These are phyloP conservation scores for Paramecium caudatum DNA, from an alignment of 73 alveolate species.

Conservation along the genomic window DNA sequence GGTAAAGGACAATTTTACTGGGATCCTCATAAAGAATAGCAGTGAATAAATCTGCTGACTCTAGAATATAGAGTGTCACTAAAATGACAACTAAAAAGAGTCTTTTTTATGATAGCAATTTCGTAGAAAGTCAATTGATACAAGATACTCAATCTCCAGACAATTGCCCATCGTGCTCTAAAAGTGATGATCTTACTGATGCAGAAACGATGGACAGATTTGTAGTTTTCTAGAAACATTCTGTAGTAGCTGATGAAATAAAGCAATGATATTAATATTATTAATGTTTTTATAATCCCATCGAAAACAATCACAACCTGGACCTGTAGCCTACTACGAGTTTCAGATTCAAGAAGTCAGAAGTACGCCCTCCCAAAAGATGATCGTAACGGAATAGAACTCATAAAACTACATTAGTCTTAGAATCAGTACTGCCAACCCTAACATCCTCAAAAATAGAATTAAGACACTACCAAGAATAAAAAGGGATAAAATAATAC, in stretches of 20 bases:
- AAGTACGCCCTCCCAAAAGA: not conserved
- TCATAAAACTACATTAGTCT: not conserved
- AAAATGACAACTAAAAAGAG: too few relatives aligned
- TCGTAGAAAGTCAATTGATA: too few relatives aligned
- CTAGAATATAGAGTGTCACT: too few relatives aligned
- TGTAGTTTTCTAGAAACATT: too few relatives aligned
- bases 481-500: constrained; percentile 1
- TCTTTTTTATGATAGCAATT: too few relatives aligned
- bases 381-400: not conserved
- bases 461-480: constrained; percentile 29
- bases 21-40: not conserved
- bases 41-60: constrained; percentile 2
- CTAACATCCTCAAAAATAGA: not conserved
- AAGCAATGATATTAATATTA: too few relatives aligned
- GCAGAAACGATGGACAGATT: too few relatives aligned
- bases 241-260: too few relatives aligned
- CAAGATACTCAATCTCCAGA: too few relatives aligned
- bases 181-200: too few relatives aligned
- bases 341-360: not conserved
- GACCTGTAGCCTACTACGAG: not conserved
- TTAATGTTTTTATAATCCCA: constrained; percentile 34
- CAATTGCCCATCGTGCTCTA: too few relatives aligned
- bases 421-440: not conserved
- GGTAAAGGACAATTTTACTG: not conserved
- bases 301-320: constrained; percentile 37